These are phyloP conservation scores for Penicillium odoratum DNA, from an alignment of 495 filamentous ascomycete species.

Conservation along the genomic window DNA sequence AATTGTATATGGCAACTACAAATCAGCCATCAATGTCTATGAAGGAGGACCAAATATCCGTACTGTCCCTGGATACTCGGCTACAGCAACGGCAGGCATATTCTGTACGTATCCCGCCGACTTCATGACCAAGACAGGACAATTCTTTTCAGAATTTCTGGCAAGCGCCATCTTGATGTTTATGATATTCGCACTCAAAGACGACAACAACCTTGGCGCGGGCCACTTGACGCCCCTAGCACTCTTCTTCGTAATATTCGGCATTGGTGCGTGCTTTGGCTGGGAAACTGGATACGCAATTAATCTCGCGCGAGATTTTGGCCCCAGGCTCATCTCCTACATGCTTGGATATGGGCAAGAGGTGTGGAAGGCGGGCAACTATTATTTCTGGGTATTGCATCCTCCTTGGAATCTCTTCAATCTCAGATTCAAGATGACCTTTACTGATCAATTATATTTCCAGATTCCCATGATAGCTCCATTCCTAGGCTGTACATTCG, in stretches of 20 bases:
- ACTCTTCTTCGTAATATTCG: slow-evolving; percentile 65
- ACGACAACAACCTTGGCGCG: slow-evolving; percentile 53
- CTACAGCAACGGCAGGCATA: slow-evolving; percentile 60
- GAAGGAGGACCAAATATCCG: slow-evolving; percentile 55
- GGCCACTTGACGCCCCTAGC: slow-evolving; percentile 52
- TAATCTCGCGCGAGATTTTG: slow-evolving; percentile 67
- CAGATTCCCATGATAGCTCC: slow-evolving; percentile 57
- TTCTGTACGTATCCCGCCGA: slow-evolving; percentile 66
- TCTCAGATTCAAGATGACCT: neutral
- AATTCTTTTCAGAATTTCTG: slow-evolving; percentile 67
- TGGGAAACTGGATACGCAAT: slow-evolving; percentile 72
- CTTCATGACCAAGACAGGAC: slow-evolving; percentile 58
- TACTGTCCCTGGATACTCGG: slow-evolving; percentile 56
- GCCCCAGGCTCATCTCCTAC: slow-evolving; percentile 61
- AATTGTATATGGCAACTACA: slow-evolving; percentile 59
- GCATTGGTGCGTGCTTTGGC: slow-evolving; percentile 66
- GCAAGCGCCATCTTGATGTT: slow-evolving; percentile 63
- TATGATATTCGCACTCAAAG: slow-evolving; percentile 65
- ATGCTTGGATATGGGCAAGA: slow-evolving; percentile 62
- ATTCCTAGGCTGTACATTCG: slow-evolving; percentile 57
- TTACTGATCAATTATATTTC: neutral
- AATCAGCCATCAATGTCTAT: slow-evolving; percentile 52
- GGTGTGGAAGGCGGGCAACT: slow-evolving; percentile 61
- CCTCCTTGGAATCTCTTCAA: no score
- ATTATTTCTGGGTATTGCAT: slow-evolving; percentile 60